Evolutionary conservation across 371 early-diverging fungal genomes (phyloP).

Genomic region (Rhizomucor pusillus): DNA sequence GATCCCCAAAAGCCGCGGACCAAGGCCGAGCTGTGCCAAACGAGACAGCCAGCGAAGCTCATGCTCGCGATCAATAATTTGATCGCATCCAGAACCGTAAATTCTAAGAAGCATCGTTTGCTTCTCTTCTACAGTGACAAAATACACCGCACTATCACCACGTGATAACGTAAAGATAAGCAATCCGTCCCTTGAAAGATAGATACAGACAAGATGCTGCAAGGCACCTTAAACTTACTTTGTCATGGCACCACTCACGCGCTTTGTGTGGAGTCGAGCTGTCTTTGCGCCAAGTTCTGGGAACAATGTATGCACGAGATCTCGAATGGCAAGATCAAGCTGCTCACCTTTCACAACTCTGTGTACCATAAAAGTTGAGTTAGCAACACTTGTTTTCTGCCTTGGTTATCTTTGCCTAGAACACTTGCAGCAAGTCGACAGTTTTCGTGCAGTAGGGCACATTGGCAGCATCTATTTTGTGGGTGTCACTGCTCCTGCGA

Average conservation of each 20-base stretch:
- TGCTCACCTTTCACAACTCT: conserved; percentile 34
- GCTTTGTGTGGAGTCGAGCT: conserved; percentile 39
- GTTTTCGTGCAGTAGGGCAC: conserved; percentile 25
- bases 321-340: conserved; percentile 18
- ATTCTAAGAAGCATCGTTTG: conserved; percentile 67
- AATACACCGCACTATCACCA: conserved; percentile 58
- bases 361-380: conserved; percentile 10
- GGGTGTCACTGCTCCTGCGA: background rate
- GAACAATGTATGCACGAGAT: conserved; percentile 22
- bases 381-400: background rate
- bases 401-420: background rate
- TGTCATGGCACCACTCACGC: conserved; percentile 86
- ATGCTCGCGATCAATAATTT: conserved; percentile 70
- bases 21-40: conserved; percentile 68
- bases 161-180: background rate
- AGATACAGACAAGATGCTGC: background rate
- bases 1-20: conserved; percentile 78
- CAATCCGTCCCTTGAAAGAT: background rate
- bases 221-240: conserved; percentile 43
- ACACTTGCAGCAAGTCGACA: conserved; percentile 30
- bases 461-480: conserved; percentile 1
- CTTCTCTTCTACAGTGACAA: conserved; percentile 49
- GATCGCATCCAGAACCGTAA: conserved; percentile 78
- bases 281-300: conserved; percentile 38
- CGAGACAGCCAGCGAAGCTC: conserved; percentile 80